Conservation (phyloP, 768 basidiomycete genomes). For the Crassisporium funariophilum region DNA sequence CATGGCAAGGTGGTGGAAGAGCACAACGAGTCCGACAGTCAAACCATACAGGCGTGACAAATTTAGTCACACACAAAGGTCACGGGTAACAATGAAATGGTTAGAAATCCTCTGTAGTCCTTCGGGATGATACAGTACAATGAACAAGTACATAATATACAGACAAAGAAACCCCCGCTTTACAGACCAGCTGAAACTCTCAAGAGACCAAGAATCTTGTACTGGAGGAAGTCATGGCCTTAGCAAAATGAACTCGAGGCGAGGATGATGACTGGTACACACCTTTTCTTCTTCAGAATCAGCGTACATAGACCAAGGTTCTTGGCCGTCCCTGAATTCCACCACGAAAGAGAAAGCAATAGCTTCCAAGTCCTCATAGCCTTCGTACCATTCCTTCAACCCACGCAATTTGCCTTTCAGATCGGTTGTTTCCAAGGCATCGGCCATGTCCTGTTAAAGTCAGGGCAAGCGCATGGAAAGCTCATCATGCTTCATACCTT, state of each 20-base stretch:
- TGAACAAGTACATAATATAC: constrained; percentile 5
- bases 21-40: too few species aligned
- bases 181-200: constrained; percentile 45
- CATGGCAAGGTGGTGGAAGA: too few species aligned
- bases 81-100: too few species aligned
- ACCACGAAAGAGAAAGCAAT: constrained; percentile 69
- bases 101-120: too few species aligned
- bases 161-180: constrained; percentile 9
- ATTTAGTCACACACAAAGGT: too few species aligned
- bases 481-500: constrained; percentile 38
- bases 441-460: constrained; percentile 37
- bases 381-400: constrained; percentile 65
- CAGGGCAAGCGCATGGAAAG: background rate
- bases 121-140: background rate
- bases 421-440: constrained; percentile 43
- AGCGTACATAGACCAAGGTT: constrained; percentile 59
- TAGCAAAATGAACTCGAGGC: constrained; percentile 1
- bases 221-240: constrained; percentile 29
- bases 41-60: too few species aligned
- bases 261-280: constrained; percentile 10
- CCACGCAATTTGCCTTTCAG: constrained; percentile 48
- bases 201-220: constrained; percentile 48
- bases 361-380: constrained; percentile 66
- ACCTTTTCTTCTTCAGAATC: constrained; percentile 70
- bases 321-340: constrained; percentile 52